Base-by-base conservation (phyloP, 352 stramenopile genomes). In the Pythium chondricola region DNA sequence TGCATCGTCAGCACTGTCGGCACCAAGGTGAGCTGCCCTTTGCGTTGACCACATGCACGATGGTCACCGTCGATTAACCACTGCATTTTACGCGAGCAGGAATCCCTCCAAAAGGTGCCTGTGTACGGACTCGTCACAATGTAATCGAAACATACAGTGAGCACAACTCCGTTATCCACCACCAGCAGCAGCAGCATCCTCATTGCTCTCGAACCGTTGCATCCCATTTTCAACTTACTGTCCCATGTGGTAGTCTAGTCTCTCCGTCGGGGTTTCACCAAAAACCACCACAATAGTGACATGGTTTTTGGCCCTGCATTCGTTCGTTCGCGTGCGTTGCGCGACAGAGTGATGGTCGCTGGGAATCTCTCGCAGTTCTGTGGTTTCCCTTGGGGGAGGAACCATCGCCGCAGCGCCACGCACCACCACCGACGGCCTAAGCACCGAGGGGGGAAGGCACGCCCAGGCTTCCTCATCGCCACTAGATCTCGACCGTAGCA, bases 1-100 rank as follows among this genome's bases (percentile, higher is more conserved):
- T 92, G 80, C 58, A 68, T 92, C 49, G 79, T 88, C 58, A 79
- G 71, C 51, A 84, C 72, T 7, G 61, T 83, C 24, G 63, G 54
- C 13, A 65, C 65, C 26, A 67, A 68, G 60, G 76, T 88, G n/a
- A n/a, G n/a, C n/a, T n/a, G n/a, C n/a, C n/a, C n/a, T n/a, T n/a
- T n/a, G n/a, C n/a, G n/a, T n/a, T n/a, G n/a, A n/a, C n/a, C n/a
- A n/a, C n/a, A 58, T 21, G 67, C 25, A n/a, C 4, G 37, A 20
- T 20, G 16, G 3, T 18, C 33, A 40, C 33, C 36, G 32, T 0
- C 2, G 14, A 36, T 21, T n/a, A n/a, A n/a, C n/a, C 13, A 11
- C 9, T 27, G 6, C 24, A 46, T 30, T 4, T 3, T 13, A 33
- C 29, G 13, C 7, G 29, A 33, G 26, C 27, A 82, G 73, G 68